These are phyloP conservation scores for Penicillium macrosclerotiorum DNA, from an alignment of 495 filamentous ascomycete species.

Conservation along the genomic window DNA sequence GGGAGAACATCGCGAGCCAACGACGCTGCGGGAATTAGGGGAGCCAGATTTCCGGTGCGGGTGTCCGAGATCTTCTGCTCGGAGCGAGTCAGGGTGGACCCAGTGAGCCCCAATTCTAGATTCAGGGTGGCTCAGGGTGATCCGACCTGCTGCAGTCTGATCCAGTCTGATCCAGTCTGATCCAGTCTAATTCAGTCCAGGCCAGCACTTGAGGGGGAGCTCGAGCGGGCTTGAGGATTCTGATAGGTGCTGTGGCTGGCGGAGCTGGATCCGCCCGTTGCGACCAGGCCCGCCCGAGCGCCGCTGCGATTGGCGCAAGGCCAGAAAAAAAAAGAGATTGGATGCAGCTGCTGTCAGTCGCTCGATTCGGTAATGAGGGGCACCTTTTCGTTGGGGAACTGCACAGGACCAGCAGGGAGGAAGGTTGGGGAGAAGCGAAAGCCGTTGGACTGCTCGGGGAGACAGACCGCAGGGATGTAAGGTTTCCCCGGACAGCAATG, in stretches of 20 bases:
- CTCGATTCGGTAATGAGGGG: conserved; percentile 17
- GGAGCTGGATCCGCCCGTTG: conserved; percentile 11
- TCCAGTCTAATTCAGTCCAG: too few species aligned
- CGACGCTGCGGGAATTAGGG: conserved; percentile 29
- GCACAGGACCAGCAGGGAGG: too few species aligned
- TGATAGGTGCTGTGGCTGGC: conserved; percentile 2
- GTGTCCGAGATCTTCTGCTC: conserved; percentile 29
- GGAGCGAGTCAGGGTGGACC: not conserved
- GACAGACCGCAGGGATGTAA: too few species aligned
- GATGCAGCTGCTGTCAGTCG: conserved; percentile 13
- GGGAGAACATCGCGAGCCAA: conserved; percentile 29
- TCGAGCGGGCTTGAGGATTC: not conserved
- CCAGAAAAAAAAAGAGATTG: conserved; percentile 1
- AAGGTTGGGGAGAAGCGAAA: conserved; percentile 6
- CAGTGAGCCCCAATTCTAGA: too few species aligned
- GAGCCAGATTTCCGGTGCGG: conserved; percentile 31
- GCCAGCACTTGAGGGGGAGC: not conserved
- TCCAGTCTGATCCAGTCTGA: too few species aligned
- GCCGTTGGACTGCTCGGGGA: too few species aligned
- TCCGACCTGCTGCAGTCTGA: too few species aligned
- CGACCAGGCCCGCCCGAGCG: conserved; percentile 1
- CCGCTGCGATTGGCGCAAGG: conserved; percentile 9
- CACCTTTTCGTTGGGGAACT: too few species aligned
- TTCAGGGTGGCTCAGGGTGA: too few species aligned
- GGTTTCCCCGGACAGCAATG: too few species aligned